Conservation (phyloP, 495 filamentous ascomycete species). For the Aspergillus bertholletiae region DNA sequence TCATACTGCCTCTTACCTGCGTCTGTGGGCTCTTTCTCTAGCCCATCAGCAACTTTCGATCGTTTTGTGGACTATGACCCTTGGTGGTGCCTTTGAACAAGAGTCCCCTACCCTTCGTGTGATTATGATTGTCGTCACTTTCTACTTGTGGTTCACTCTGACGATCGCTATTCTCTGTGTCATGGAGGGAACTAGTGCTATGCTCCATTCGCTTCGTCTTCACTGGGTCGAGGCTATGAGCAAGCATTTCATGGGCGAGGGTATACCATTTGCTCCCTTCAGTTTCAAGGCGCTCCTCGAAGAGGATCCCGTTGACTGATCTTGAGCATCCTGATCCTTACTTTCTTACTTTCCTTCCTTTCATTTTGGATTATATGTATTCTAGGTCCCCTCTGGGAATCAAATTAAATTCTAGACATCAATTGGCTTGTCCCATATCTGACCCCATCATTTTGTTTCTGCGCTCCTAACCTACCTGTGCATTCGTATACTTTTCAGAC, state of each 20-base stretch:
- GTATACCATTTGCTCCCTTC: conserved; percentile 87
- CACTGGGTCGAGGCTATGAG: conserved; percentile 99
- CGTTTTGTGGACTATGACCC: conserved; percentile 95
- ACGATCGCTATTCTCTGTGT: conserved; percentile 71
- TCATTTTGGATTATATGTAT: conserved; percentile 7
- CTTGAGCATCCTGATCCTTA: conserved; percentile 4
- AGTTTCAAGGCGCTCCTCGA: conserved; percentile 85
- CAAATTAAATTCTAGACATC: conserved; percentile 6
- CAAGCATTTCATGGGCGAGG: conserved; percentile 97
- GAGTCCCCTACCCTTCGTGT: conserved; percentile 64
- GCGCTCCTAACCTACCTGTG: neutral
- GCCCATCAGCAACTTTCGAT: conserved; percentile 96
- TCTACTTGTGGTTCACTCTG: conserved; percentile 84
- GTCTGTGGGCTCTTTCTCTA: conserved; percentile 95
- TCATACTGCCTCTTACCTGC: conserved; percentile 97
- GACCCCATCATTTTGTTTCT: neutral
- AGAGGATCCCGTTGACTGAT: conserved; percentile 65
- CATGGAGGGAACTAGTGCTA: conserved; percentile 85
- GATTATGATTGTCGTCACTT: conserved; percentile 72
- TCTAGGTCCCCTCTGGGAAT: conserved; percentile 9
- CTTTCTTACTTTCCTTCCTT: conserved; percentile 10
- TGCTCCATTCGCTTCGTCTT: conserved; percentile 91
- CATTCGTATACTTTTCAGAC: neutral
- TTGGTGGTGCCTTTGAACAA: conserved; percentile 65
- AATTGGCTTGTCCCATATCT: neutral